These are phyloP conservation scores for Salix arbutifolia DNA, from an alignment of 345 rosid genomes.

Conservation along the genomic window DNA sequence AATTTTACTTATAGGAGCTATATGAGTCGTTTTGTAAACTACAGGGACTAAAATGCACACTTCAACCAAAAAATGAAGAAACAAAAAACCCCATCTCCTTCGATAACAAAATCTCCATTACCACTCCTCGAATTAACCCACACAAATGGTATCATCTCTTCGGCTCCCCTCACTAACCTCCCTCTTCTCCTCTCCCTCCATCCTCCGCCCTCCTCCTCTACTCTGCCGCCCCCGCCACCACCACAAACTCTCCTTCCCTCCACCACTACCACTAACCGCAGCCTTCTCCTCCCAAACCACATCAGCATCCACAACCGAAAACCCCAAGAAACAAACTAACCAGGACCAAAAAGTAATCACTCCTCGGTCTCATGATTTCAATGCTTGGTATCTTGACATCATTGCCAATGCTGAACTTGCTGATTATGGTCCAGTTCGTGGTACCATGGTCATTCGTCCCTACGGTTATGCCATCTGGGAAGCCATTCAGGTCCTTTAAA, in stretches of 20 bases:
- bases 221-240: slow-evolving; percentile 26
- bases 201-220: slow-evolving; percentile 34
- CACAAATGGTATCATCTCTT: slow-evolving; percentile 56
- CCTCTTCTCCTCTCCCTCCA: slow-evolving; percentile 41
- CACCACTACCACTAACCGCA: slow-evolving; percentile 16
- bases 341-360: slow-evolving; percentile 48
- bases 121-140: background rate
- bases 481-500: slow-evolving; percentile 72
- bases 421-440: slow-evolving; percentile 93
- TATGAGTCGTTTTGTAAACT: background rate
- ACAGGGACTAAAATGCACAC: background rate
- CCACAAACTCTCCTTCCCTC: slow-evolving; percentile 19
- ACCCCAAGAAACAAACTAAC: slow-evolving; percentile 24
- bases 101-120: background rate
- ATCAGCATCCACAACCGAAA: slow-evolving; percentile 23
- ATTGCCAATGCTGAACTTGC: slow-evolving; percentile 92
- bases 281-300: slow-evolving; percentile 53
- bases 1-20: background rate
- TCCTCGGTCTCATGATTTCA: slow-evolving; percentile 88
- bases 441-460: slow-evolving; percentile 94
- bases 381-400: slow-evolving; percentile 87
- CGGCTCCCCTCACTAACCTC: slow-evolving; percentile 58
- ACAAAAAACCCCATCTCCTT: slow-evolving; percentile 18
- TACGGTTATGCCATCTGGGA: slow-evolving; percentile 96
- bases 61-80: background rate